A percentile compares a stretch with the other conserved stretches of the same genome.
Conservation (phyloP, 2,329 filamentous ascomycete genomes). For the Orbilia brochopaga region DNA sequence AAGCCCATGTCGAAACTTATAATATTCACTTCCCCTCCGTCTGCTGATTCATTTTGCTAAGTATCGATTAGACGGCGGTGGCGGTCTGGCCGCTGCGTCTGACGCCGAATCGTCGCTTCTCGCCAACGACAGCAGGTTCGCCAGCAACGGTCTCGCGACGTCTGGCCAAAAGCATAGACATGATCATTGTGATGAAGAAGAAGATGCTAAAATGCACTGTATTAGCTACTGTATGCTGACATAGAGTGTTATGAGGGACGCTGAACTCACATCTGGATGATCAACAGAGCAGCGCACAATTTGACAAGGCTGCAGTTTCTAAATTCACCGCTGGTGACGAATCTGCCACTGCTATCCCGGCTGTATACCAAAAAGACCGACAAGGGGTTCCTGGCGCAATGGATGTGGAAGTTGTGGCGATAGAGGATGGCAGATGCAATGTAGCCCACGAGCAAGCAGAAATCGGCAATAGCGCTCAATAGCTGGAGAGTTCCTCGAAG, state of each 20-base stretch:
- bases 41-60: background rate
- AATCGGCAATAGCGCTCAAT: constrained; percentile 51
- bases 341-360: constrained; percentile 23
- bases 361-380: constrained; percentile 38
- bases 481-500: constrained; percentile 33
- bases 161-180: constrained; percentile 47
- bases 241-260: background rate
- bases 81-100: constrained; percentile 17
- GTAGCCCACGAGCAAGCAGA: constrained; percentile 53
- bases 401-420: constrained; percentile 52
- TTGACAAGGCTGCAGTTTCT: constrained; percentile 50
- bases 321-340: constrained; percentile 18
- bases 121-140: constrained; percentile 21
- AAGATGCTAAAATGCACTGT: constrained; percentile 39
- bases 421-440: constrained; percentile 51
- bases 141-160: constrained; percentile 11
- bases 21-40: too few species aligned
- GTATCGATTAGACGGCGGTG: constrained; percentile 4
- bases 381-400: constrained; percentile 49
- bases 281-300: constrained; percentile 48
- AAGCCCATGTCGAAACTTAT: too few species aligned
- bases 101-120: constrained; percentile 29
- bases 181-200: constrained; percentile 53
- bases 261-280: constrained; percentile 52
- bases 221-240: background rate